Evolutionary conservation across 208 protist genomes (phyloP).

Genomic region (Trypanosoma vivax): DNA sequence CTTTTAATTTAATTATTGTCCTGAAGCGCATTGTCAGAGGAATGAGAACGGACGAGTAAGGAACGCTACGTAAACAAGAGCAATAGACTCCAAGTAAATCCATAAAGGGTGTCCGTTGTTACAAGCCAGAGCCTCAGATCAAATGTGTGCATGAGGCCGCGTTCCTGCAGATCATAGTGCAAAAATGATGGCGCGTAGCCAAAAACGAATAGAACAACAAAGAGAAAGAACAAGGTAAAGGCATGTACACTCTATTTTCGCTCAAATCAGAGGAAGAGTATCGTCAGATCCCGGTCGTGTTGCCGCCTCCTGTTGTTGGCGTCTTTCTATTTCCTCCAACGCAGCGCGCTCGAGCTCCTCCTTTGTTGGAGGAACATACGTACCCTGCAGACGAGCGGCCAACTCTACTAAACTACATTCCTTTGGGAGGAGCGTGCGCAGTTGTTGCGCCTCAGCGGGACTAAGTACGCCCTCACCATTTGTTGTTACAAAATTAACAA

Average conservation of each 20-base stretch:
- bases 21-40: too few species aligned
- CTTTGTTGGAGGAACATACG: constrained; percentile 66
- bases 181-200: too few species aligned
- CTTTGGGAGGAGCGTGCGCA: constrained; percentile 32
- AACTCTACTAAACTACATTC: constrained; percentile 58
- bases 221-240: constrained; percentile 10
- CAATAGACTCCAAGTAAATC: too few species aligned
- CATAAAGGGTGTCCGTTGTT: too few species aligned
- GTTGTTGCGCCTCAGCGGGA: constrained; percentile 67
- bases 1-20: too few species aligned
- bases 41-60: too few species aligned
- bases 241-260: constrained; percentile 18
- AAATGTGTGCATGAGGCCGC: too few species aligned
- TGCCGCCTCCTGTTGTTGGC: constrained; percentile 36
- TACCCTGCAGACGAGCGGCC: constrained; percentile 77
- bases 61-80: too few species aligned
- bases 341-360: constrained; percentile 57
- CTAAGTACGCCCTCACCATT: constrained; percentile 79
- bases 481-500: constrained; percentile 65
- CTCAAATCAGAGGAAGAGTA: constrained; percentile 13
- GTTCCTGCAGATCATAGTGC: too few species aligned
- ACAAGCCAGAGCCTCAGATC: too few species aligned
- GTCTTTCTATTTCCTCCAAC: constrained; percentile 33
- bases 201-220: constrained; percentile 4
- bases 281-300: constrained; percentile 32